Evolutionary conservation across 2,329 filamentous ascomycete species (phyloP).

Genomic region (Ascochyta fabae): DNA sequence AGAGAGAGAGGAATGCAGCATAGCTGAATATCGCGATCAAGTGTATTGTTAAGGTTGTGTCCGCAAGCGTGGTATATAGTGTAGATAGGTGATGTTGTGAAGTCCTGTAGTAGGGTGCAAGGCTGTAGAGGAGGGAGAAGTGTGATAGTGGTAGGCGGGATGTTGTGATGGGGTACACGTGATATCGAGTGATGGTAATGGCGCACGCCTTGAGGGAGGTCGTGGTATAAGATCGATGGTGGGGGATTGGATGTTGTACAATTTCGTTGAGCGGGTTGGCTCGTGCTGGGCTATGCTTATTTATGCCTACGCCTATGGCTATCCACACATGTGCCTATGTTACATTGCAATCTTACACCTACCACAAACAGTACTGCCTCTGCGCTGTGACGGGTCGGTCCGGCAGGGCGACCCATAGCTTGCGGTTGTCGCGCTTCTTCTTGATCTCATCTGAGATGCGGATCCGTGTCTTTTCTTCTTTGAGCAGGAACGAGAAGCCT

Average conservation of each 20-base stretch:
- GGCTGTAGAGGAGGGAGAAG: too few relatives aligned
- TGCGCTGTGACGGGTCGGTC: slow-evolving; percentile 84
- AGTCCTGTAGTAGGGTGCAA: too few relatives aligned
- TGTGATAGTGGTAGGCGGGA: too few relatives aligned
- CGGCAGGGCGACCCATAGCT: slow-evolving; percentile 86
- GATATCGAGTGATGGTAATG: too few relatives aligned
- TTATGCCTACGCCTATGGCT: slow-evolving; percentile 6
- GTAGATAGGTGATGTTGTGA: too few relatives aligned
- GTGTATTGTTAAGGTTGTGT: too few relatives aligned
- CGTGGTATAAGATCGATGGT: background rate
- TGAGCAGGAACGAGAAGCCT: slow-evolving; percentile 82
- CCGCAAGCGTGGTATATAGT: too few relatives aligned
- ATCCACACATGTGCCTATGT: slow-evolving; percentile 14
- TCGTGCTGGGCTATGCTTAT: slow-evolving; percentile 5
- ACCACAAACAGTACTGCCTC: slow-evolving; percentile 93
- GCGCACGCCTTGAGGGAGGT: too few relatives aligned
- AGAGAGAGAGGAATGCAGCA: too few relatives aligned
- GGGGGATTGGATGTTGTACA: slow-evolving; percentile 18
- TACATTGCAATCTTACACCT: slow-evolving; percentile 37
- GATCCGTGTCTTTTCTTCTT: slow-evolving; percentile 91
- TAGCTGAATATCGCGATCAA: too few relatives aligned
- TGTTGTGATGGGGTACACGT: too few relatives aligned
- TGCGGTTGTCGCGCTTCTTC: slow-evolving; percentile 74
- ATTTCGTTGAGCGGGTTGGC: background rate
- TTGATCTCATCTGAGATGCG: slow-evolving; percentile 79